phyloP scores from a whole-genome alignment of 1,139 yeast genomes.

The Candida sanyaensis region DNA sequence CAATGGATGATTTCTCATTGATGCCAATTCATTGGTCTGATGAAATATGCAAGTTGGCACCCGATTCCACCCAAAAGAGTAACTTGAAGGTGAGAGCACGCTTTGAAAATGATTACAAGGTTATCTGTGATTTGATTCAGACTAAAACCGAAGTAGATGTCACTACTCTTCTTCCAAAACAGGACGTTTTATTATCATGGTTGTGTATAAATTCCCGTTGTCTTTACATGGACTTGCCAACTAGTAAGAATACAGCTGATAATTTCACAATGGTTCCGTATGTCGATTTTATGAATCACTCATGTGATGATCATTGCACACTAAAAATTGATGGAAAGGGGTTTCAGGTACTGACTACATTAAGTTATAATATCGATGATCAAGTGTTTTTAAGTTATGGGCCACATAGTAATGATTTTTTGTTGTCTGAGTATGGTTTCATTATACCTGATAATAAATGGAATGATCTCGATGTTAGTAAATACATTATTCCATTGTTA shows the following conservation, averaged over 20 bases:
- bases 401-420: conserved; percentile 79
- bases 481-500: conserved; percentile 36
- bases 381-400: conserved; percentile 82
- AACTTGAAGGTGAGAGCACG: conserved; percentile 36
- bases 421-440: conserved; percentile 88
- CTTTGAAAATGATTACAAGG: conserved; percentile 38
- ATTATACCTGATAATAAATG: conserved; percentile 56
- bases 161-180: conserved; percentile 11
- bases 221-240: conserved; percentile 70
- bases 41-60: conserved; percentile 36
- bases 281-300: conserved; percentile 87
- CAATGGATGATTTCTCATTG: conserved; percentile 43
- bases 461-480: conserved; percentile 70
- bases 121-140: conserved; percentile 25
- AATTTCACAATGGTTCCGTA: conserved; percentile 90
- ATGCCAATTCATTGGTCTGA: conserved; percentile 57
- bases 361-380: conserved; percentile 40
- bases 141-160: conserved; percentile 14
- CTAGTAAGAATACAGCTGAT: conserved; percentile 49
- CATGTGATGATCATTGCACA: conserved; percentile 53
- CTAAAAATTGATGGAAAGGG: conserved; percentile 51
- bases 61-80: conserved; percentile 35
- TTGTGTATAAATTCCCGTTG: conserved; percentile 90
- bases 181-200: conserved; percentile 68
- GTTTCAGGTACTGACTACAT: conserved; percentile 49